A percentile compares a stretch with the other conserved stretches of the same genome.
phyloP scores from a whole-genome alignment of 805 yeast species.

The Wickerhamomyces silvicola region DNA sequence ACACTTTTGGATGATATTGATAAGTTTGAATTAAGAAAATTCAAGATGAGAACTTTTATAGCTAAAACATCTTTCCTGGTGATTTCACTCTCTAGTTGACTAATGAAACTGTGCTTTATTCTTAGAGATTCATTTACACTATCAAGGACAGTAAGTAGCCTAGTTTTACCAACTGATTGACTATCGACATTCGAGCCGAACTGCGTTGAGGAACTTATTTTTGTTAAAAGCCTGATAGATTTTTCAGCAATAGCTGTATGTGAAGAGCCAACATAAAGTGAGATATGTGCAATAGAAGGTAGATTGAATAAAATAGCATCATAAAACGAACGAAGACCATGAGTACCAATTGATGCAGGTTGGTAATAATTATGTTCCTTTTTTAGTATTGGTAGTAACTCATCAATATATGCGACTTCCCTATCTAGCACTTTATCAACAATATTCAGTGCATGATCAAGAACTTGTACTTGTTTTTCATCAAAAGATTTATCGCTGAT shows the following conservation, averaged over 20 bases:
- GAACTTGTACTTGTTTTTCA: constrained; percentile 29
- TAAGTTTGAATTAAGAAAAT: constrained; percentile 49
- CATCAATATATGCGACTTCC: constrained; percentile 56
- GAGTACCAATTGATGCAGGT: constrained; percentile 40
- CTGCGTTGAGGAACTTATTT: constrained; percentile 41
- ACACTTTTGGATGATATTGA: constrained; percentile 34
- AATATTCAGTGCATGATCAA: constrained; percentile 37
- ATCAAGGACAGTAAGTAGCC: constrained; percentile 63
- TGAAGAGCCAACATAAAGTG: constrained; percentile 63
- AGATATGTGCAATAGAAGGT: constrained; percentile 66
- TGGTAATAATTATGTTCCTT: constrained; percentile 25
- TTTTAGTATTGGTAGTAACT: constrained; percentile 44
- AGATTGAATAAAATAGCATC: constrained; percentile 69
- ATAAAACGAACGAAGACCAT: constrained; percentile 56
- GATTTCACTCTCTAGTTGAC: constrained; percentile 50
- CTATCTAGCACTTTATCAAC: constrained; percentile 39
- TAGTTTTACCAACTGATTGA: constrained; percentile 42
- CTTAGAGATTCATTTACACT: constrained; percentile 74
- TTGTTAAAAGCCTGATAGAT: constrained; percentile 47
- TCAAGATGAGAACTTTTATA: constrained; percentile 52
- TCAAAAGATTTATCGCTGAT: constrained; percentile 33
- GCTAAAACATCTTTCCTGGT: constrained; percentile 33
- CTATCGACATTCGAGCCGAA: constrained; percentile 32
- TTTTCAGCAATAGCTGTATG: constrained; percentile 43
- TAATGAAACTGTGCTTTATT: constrained; percentile 65